These are phyloP conservation scores for Trypanosoma cruzi DNA, from an alignment of 208 protist genomes.

Conservation along the genomic window DNA sequence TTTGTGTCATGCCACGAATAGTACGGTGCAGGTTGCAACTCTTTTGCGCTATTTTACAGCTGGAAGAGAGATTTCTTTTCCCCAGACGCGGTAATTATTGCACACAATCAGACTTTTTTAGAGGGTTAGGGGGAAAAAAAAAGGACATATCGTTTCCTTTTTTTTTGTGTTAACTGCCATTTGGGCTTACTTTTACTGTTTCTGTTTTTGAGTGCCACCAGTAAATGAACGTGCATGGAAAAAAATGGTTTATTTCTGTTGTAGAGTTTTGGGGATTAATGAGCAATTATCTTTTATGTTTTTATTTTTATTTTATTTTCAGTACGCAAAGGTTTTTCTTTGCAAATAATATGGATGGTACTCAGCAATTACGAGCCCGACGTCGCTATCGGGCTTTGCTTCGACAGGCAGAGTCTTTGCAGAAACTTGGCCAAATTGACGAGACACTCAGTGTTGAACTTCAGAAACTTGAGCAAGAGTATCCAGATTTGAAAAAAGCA, in stretches of 20 bases:
- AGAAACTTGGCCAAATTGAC: constrained; percentile 29
- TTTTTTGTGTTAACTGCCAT: neutral
- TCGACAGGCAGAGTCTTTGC: constrained; percentile 38
- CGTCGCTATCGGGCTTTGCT: constrained; percentile 62
- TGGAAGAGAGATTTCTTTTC: constrained; percentile 10
- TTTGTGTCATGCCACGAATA: constrained; percentile 86
- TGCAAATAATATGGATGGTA: constrained; percentile 9
- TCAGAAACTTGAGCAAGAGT: constrained; percentile 42
- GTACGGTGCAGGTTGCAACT: constrained; percentile 65
- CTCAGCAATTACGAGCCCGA: constrained; percentile 36
- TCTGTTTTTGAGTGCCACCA: too few relatives aligned
- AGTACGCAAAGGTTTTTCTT: constrained; percentile 3
- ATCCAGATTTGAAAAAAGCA: constrained; percentile 30
- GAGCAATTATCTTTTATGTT: neutral
- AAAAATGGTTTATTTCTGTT: neutral
- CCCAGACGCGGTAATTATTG: neutral
- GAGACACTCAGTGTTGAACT: constrained; percentile 34
- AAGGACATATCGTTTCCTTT: neutral
- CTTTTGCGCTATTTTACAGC: constrained; percentile 44
- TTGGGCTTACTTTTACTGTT: neutral
- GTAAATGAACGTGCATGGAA: neutral
- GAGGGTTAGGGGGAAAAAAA: neutral
- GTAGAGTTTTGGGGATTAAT: neutral
- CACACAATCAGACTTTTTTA: constrained; percentile 17
- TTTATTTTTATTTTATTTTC: constrained; percentile 14